These are phyloP conservation scores for Metschnikowia hibisci DNA, from an alignment of 805 yeast species.

Conservation along the genomic window DNA sequence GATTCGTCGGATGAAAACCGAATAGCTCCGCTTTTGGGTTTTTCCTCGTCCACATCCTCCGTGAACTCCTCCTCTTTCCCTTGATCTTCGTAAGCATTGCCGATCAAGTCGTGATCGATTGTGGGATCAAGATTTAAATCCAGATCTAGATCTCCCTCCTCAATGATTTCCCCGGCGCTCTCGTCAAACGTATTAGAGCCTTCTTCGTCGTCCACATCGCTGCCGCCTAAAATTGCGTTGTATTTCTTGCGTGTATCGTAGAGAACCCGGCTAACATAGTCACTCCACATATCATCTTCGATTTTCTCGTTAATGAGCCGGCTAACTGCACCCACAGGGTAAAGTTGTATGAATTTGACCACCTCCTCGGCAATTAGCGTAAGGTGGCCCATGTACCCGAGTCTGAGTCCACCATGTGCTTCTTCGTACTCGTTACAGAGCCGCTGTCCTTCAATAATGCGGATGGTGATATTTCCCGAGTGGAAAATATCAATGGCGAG, in stretches of 20 bases:
- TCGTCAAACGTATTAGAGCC: slow-evolving; percentile 25
- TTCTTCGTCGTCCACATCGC: slow-evolving; percentile 38
- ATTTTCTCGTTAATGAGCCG: slow-evolving; percentile 35
- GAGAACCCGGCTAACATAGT: slow-evolving; percentile 76
- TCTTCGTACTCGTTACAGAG: slow-evolving; percentile 26
- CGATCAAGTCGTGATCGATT: slow-evolving; percentile 28
- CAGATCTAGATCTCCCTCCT: slow-evolving; percentile 28
- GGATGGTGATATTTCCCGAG: slow-evolving; percentile 38
- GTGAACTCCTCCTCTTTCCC: slow-evolving; percentile 21
- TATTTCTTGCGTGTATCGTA: slow-evolving; percentile 91
- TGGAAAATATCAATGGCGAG: slow-evolving; percentile 58
- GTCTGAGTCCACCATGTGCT: slow-evolving; percentile 24
- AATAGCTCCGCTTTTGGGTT: slow-evolving; percentile 9
- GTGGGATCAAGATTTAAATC: slow-evolving; percentile 30
- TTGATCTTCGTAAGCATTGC: slow-evolving; percentile 25
- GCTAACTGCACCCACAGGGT: slow-evolving; percentile 40
- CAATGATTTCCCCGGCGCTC: slow-evolving; percentile 37
- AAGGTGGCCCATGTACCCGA: slow-evolving; percentile 32
- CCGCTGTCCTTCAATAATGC: slow-evolving; percentile 45
- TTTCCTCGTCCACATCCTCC: slow-evolving; percentile 15
- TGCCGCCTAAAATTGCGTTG: slow-evolving; percentile 89
- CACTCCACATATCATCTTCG: slow-evolving; percentile 60
- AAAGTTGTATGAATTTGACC: slow-evolving; percentile 28
- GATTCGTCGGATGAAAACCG: slow-evolving; percentile 24
- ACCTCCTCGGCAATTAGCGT: slow-evolving; percentile 32